These are phyloP conservation scores for Pleurotus ostreatus DNA, from an alignment of 768 basidiomycete genomes.

Conservation along the genomic window DNA sequence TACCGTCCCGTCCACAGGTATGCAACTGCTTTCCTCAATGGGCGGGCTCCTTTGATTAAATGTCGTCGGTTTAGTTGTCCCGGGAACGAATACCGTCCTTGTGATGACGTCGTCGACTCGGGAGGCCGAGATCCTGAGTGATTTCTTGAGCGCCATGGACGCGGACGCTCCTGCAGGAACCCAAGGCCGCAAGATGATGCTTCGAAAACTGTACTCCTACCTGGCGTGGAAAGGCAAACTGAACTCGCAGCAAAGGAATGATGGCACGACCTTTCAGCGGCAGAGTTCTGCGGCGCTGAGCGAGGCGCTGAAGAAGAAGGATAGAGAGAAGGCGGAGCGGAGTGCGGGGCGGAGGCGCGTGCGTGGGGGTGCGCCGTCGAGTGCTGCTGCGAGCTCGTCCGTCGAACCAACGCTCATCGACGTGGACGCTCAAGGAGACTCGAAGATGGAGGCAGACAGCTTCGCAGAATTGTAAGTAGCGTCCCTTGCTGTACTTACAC, in stretches of 20 bases:
- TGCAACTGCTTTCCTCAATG: slow-evolving; percentile 2
- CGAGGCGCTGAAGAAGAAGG: slow-evolving; percentile 77
- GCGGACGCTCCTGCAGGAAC: slow-evolving; percentile 49
- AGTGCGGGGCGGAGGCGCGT: slow-evolving; percentile 65
- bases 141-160: slow-evolving; percentile 74
- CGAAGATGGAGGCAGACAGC: slow-evolving; percentile 44
- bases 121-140: slow-evolving; percentile 68
- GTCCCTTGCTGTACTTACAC: slow-evolving; percentile 6
- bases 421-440: slow-evolving; percentile 20
- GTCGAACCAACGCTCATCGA: too few species aligned
- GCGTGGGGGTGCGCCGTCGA: slow-evolving; percentile 63
- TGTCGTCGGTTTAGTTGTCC: slow-evolving; percentile 22
- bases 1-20: slow-evolving; percentile 16
- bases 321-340: slow-evolving; percentile 55
- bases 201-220: slow-evolving; percentile 65
- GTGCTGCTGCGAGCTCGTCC: slow-evolving; percentile 10
- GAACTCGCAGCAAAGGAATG: slow-evolving; percentile 28
- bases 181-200: slow-evolving; percentile 77
- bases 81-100: slow-evolving; percentile 72
- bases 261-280: slow-evolving; percentile 15
- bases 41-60: neutral
- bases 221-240: slow-evolving; percentile 77
- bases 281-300: slow-evolving; percentile 41
- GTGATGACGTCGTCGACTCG: slow-evolving; percentile 85
- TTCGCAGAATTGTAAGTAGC: slow-evolving; percentile 56